These are phyloP conservation scores for Babesia ovata DNA, from an alignment of 169 alveolate genomes.

Conservation along the genomic window DNA sequence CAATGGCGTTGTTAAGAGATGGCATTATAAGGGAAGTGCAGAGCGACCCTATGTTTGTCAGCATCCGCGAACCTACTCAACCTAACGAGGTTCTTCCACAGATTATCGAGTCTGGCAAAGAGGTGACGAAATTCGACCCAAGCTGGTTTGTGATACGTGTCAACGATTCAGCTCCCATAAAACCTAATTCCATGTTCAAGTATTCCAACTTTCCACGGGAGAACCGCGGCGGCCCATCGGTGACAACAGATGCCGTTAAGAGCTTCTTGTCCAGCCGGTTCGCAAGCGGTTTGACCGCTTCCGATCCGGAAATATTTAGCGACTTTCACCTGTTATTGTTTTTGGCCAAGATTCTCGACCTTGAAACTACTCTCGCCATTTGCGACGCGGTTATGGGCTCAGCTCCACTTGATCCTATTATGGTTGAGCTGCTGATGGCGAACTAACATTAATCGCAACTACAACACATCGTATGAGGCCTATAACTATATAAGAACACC, in stretches of 20 bases:
- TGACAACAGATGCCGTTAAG: conserved; percentile 20
- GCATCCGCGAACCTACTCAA: conserved; percentile 62
- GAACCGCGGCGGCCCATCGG: conserved; percentile 70
- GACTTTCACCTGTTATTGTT: conserved; percentile 88
- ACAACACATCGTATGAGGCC: too few relatives aligned
- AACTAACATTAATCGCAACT: neutral
- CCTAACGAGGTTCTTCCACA: conserved; percentile 77
- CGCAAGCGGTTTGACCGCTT: conserved; percentile 49
- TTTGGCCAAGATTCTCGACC: conserved; percentile 88
- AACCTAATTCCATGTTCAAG: conserved; percentile 76
- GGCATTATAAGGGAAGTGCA: conserved; percentile 68
- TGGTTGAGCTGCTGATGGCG: conserved; percentile 36
- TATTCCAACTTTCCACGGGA: conserved; percentile 77
- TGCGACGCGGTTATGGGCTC: conserved; percentile 75
- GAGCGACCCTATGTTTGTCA: conserved; percentile 57
- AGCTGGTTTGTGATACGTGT: conserved; percentile 82
- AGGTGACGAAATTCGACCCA: conserved; percentile 77
- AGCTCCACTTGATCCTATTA: conserved; percentile 69
- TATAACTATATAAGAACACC: too few relatives aligned
- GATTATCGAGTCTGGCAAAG: conserved; percentile 78
- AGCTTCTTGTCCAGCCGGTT: conserved; percentile 4
- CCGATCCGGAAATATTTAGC: conserved; percentile 76
- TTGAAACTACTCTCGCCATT: conserved; percentile 85
- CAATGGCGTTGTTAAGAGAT: conserved; percentile 77
- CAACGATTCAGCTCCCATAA: conserved; percentile 84